Percentiles rank a stretch among this genome's conserved stretches.
These are phyloP conservation scores for Diaporthe vaccinii DNA, from an alignment of 2,329 filamentous ascomycete genomes.

Conservation along the genomic window DNA sequence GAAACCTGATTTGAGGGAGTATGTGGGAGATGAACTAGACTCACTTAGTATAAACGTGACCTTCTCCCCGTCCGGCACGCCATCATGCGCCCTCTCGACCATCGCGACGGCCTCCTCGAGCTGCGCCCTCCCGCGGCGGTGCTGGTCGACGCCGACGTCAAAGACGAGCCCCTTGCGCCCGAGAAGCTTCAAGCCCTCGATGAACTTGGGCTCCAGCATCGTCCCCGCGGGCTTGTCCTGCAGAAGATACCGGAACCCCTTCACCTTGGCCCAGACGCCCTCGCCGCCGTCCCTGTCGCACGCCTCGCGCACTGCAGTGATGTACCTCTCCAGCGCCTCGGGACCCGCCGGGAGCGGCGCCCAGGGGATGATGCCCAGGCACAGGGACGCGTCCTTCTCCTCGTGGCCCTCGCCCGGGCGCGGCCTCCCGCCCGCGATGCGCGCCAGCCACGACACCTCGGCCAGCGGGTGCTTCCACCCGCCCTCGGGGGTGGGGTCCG, in stretches of 20 bases:
- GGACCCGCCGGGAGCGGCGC: constrained; percentile 81
- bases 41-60: constrained; percentile 79
- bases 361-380: constrained; percentile 84
- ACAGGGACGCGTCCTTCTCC: constrained; percentile 63
- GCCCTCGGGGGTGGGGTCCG: constrained; percentile 50
- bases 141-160: constrained; percentile 87
- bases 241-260: constrained; percentile 85
- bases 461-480: constrained; percentile 77
- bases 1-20: neutral
- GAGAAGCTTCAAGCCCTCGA: constrained; percentile 75
- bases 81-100: constrained; percentile 76
- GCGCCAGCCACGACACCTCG: constrained; percentile 78
- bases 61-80: constrained; percentile 69
- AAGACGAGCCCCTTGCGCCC: constrained; percentile 77
- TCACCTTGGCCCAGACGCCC: constrained; percentile 74
- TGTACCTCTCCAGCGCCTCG: constrained; percentile 73
- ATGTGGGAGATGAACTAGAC: constrained; percentile 47
- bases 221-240: constrained; percentile 80
- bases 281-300: constrained; percentile 63
- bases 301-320: constrained; percentile 69
- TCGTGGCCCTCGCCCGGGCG: constrained; percentile 70
- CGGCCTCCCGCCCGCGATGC: constrained; percentile 74
- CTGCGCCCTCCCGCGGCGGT: constrained; percentile 81
- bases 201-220: constrained; percentile 74
- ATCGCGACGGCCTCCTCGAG: constrained; percentile 79